These are phyloP conservation scores for Suillus luteus DNA, from an alignment of 768 basidiomycete species.

Conservation along the genomic window DNA sequence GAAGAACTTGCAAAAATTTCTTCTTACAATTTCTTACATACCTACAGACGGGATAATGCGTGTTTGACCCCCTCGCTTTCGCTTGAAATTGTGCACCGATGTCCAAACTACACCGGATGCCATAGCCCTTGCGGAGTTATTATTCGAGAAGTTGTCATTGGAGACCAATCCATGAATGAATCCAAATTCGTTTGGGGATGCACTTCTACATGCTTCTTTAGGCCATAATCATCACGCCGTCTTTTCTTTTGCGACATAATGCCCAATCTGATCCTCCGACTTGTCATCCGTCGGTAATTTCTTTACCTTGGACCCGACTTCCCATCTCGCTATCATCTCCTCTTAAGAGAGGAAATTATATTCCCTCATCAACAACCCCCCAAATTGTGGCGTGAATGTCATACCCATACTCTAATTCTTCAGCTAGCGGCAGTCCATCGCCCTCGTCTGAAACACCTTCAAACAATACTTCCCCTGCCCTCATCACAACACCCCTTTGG, in stretches of 20 bases:
- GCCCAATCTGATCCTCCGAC: slow-evolving; percentile 35
- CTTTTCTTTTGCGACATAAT: slow-evolving; percentile 26
- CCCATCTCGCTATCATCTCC: slow-evolving; percentile 20
- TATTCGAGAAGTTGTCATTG: slow-evolving; percentile 35
- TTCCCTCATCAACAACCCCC: slow-evolving; percentile 25
- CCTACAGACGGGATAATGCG: slow-evolving; percentile 16
- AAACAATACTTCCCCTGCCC: slow-evolving; percentile 48
- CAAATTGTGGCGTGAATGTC: slow-evolving; percentile 41
- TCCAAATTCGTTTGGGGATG: not conserved
- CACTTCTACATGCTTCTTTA: slow-evolving; percentile 29
- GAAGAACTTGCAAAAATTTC: slow-evolving; percentile 3
- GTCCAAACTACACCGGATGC: slow-evolving; percentile 16
- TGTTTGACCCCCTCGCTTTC: slow-evolving; percentile 21
- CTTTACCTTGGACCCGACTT: slow-evolving; percentile 29
- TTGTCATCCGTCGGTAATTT: slow-evolving; percentile 30
- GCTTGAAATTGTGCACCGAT: slow-evolving; percentile 32
- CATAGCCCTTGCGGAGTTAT: slow-evolving; percentile 36
- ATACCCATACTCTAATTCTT: slow-evolving; percentile 48
- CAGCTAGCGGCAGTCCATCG: slow-evolving; percentile 48
- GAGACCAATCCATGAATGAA: slow-evolving; percentile 17
- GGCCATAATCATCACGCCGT: slow-evolving; percentile 28
- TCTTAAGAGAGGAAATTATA: slow-evolving; percentile 29
- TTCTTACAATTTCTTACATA: slow-evolving; percentile 2
- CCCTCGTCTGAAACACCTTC: slow-evolving; percentile 47
- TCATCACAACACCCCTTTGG: slow-evolving; percentile 38